Conservation (phyloP, 495 filamentous ascomycete genomes). For the Acidiella bohemica region DNA sequence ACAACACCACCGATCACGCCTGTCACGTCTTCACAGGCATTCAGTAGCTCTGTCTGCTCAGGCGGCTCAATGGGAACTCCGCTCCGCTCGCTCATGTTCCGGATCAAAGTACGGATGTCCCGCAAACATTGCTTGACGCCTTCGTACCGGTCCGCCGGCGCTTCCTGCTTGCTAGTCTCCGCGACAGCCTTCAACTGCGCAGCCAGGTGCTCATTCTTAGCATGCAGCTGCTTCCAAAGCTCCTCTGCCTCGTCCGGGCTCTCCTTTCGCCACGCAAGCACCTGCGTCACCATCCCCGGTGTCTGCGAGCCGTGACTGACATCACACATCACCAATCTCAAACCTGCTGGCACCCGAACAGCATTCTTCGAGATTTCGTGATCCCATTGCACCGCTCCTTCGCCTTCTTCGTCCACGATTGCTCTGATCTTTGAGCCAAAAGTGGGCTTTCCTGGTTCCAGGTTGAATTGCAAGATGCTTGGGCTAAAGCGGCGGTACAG, state of each 20-base stretch:
- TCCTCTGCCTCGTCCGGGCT: constrained; percentile 51
- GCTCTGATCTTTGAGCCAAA: constrained; percentile 53
- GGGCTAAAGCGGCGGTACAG: constrained; percentile 86
- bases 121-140: constrained; percentile 30
- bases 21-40: constrained; percentile 53
- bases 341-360: constrained; percentile 49
- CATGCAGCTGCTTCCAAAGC: constrained; percentile 62
- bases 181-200: constrained; percentile 30
- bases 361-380: constrained; percentile 51
- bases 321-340: constrained; percentile 80
- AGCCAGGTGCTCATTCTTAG: constrained; percentile 57
- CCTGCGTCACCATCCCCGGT: constrained; percentile 85
- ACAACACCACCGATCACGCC: constrained; percentile 88
- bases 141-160: not conserved
- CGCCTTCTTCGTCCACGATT: constrained; percentile 47
- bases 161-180: constrained; percentile 23
- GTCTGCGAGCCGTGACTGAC: constrained; percentile 91
- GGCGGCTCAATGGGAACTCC: constrained; percentile 83
- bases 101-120: constrained; percentile 46
- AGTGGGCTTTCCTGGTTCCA: constrained; percentile 44
- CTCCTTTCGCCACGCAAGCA: constrained; percentile 65
- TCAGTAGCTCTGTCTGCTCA: constrained; percentile 69
- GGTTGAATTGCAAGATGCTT: constrained; percentile 49
- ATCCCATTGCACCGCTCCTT: constrained; percentile 55
- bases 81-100: constrained; percentile 58